These are phyloP conservation scores for Hypomontagnella monticulosa DNA, from an alignment of 495 filamentous ascomycete genomes.

Conservation along the genomic window DNA sequence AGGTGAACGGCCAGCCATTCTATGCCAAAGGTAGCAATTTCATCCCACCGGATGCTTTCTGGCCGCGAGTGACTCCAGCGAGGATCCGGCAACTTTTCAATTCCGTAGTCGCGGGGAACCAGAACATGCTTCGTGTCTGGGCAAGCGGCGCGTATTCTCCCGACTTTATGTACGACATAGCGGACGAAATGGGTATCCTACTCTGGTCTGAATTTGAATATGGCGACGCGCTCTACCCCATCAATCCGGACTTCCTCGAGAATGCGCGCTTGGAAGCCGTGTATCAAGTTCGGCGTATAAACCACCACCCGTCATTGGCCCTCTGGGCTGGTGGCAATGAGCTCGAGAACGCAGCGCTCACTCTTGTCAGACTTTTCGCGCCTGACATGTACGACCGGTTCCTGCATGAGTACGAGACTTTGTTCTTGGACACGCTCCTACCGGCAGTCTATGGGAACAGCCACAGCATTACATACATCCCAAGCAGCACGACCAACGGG, in stretches of 20 bases:
- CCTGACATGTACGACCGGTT: conserved; percentile 58
- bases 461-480: conserved; percentile 72
- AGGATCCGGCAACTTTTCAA: conserved; percentile 66
- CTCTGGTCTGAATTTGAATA: conserved; percentile 77
- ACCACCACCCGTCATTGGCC: conserved; percentile 74
- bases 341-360: conserved; percentile 66
- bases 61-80: conserved; percentile 67
- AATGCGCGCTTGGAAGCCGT: conserved; percentile 66
- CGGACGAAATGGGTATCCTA: conserved; percentile 71
- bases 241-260: conserved; percentile 64
- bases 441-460: conserved; percentile 71
- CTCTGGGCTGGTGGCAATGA: conserved; percentile 76
- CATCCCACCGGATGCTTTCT: conserved; percentile 74
- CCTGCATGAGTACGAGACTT: conserved; percentile 65
- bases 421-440: conserved; percentile 69
- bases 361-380: conserved; percentile 53
- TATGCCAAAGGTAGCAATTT: conserved; percentile 75
- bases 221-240: conserved; percentile 70
- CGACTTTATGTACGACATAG: conserved; percentile 75
- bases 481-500: conserved; percentile 73
- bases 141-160: conserved; percentile 70
- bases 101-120: conserved; percentile 65
- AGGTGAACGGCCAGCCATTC: conserved; percentile 73
- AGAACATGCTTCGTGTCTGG: conserved; percentile 79
- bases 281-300: conserved; percentile 70